A percentile compares a stretch with the other conserved stretches of the same genome.
Conservation (phyloP, 2,329 filamentous ascomycete genomes). For the Paecilomyces niveus region DNA sequence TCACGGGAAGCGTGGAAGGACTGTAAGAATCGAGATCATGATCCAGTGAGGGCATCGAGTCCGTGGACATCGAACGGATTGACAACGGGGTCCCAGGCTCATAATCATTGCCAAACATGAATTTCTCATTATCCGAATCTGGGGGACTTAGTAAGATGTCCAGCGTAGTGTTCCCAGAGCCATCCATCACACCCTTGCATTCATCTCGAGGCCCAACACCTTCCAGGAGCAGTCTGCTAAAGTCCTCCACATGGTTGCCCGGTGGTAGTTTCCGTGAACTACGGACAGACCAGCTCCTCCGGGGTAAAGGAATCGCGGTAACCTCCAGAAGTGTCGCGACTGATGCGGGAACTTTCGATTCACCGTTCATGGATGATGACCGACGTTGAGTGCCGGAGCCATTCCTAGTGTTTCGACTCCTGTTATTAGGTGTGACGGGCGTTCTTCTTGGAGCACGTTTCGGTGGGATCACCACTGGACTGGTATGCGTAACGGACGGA, state of each 20-base stretch:
- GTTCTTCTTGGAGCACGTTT: slow-evolving; percentile 20
- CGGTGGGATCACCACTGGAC: slow-evolving; percentile 29
- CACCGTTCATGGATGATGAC: slow-evolving; percentile 19
- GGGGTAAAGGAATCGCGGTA: slow-evolving; percentile 51
- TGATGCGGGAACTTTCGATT: slow-evolving; percentile 45
- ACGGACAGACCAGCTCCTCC: slow-evolving; percentile 31
- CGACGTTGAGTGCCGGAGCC: slow-evolving; percentile 12
- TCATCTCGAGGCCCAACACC: slow-evolving; percentile 45
- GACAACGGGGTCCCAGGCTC: slow-evolving; percentile 38
- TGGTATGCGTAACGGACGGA: slow-evolving; percentile 16
- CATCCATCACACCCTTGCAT: slow-evolving; percentile 27
- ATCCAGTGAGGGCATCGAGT: slow-evolving; percentile 51
- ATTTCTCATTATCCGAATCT: slow-evolving; percentile 39
- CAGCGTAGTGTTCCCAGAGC: slow-evolving; percentile 40
- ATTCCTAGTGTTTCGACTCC: slow-evolving; percentile 13
- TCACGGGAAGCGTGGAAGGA: slow-evolving; percentile 37
- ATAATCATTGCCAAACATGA: slow-evolving; percentile 33
- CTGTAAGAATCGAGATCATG: slow-evolving; percentile 42
- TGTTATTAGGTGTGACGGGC: slow-evolving; percentile 8
- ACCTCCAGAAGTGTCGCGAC: slow-evolving; percentile 53
- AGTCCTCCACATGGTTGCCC: slow-evolving; percentile 39
- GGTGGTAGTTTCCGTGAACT: slow-evolving; percentile 32
- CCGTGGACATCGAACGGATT: slow-evolving; percentile 48
- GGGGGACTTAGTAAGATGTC: slow-evolving; percentile 51
- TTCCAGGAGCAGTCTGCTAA: slow-evolving; percentile 52